Base-by-base conservation (phyloP, 345 rosid species). In the Mangifera indica region DNA sequence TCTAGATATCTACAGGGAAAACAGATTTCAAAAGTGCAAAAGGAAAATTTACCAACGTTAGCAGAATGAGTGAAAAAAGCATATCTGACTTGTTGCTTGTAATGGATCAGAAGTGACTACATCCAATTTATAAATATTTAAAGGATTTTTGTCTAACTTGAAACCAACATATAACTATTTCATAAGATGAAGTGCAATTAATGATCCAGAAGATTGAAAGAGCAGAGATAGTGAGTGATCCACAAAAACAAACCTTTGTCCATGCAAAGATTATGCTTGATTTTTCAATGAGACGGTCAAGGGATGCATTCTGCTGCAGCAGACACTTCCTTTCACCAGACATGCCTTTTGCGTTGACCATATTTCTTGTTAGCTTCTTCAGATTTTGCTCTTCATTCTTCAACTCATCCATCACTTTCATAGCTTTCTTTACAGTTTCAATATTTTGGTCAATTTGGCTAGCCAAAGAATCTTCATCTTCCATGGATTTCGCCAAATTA, bases 401-500 rank as follows among this genome's bases (percentile, higher is more conserved):
- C 81, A 92, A 4, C 15, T 86, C 93, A 66, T 81, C 82, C 93
- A 92, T 72, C 68, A 92, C 94, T 73, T 88, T 83, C 32, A 66
- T 72, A 45, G 98, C 91, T 86, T 84, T 72, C 74, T 82, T 85
- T 42, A 91, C 93, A 24, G 81, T 88, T 69, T 65, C 72, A 56
- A 91, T 89, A 77, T 95, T 92, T 64, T 84, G 77, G 20, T 83
- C 70, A 67, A 88, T 87, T 77, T 88, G 94, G 21, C 72, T 83
- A 15, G 65, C 89, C 73, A 95, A 83, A 66, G 90, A 86, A 83
- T 77, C 85, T 82, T 95, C 99, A 70, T 95, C 99, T 81, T 86
- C 96, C 96, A 95, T 86, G 70, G 96, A 84, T 78, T 86, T 84
- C n/a, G 97, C 98, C 58, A 95, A 85, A 40, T 78, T 79, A 70